These are phyloP conservation scores for Barbatosphaeria neglecta DNA, from an alignment of 495 filamentous ascomycete genomes.

Conservation along the genomic window DNA sequence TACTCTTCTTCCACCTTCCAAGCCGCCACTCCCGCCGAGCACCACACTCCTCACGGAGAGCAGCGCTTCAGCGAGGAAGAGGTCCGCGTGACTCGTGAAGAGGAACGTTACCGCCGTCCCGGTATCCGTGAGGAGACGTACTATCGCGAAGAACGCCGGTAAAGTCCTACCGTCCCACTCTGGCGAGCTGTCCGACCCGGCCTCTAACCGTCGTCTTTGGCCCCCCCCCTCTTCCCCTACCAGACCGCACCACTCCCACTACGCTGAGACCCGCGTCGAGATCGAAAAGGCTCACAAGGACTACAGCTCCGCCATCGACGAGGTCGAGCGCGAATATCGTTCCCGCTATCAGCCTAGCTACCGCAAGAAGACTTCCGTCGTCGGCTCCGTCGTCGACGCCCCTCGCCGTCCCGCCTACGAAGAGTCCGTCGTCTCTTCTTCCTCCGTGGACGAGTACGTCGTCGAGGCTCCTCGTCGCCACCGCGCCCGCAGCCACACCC, in stretches of 20 bases:
- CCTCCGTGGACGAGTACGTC: constrained; percentile 19
- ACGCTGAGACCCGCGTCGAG: constrained; percentile 55
- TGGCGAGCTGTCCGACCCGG: not conserved
- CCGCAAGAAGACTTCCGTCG: constrained; percentile 43
- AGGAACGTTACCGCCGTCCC: constrained; percentile 56
- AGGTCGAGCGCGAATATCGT: constrained; percentile 77
- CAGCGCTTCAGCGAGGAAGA: constrained; percentile 69
- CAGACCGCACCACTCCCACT: constrained; percentile 41
- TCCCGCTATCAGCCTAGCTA: constrained; percentile 61
- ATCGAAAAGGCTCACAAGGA: constrained; percentile 37
- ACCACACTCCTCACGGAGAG: constrained; percentile 55
- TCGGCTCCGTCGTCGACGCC: constrained; percentile 13
- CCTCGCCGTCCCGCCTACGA: constrained; percentile 14
- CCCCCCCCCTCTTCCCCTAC: constrained; percentile 23
- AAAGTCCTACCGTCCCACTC: no score
- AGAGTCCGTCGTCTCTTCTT: constrained; percentile 14
- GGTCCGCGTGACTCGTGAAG: constrained; percentile 59
- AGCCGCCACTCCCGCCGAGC: constrained; percentile 42
- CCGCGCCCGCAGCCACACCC: constrained; percentile 4
- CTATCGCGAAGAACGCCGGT: constrained; percentile 40
- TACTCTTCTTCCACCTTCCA: constrained; percentile 43
- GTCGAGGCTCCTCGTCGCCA: constrained; percentile 26
- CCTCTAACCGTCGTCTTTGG: not conserved
- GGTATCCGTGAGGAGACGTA: constrained; percentile 40
- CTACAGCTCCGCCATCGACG: constrained; percentile 54